Conservation (phyloP, 352 stramenopile species). For the Thraustotheca clavata region DNA sequence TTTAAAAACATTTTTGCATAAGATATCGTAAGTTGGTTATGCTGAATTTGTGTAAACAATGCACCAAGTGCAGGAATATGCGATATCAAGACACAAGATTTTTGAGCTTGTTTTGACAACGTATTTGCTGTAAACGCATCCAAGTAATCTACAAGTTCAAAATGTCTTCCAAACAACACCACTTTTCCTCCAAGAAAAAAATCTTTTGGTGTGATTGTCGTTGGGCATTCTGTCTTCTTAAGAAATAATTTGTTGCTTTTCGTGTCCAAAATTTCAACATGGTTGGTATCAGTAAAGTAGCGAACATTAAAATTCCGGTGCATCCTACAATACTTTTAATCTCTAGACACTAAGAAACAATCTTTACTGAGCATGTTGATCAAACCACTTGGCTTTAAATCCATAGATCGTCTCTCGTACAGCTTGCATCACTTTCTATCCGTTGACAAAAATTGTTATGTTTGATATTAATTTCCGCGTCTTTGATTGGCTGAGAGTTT, state of each 20-base stretch:
- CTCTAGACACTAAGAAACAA: not conserved
- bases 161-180: conserved; percentile 67
- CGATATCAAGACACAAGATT: conserved; percentile 60
- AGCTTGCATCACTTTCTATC: conserved; percentile 54
- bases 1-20: conserved; percentile 75
- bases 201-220: conserved; percentile 51
- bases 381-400: conserved; percentile 76
- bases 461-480: too few relatives aligned
- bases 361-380: conserved; percentile 58
- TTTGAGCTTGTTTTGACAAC: conserved; percentile 59
- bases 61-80: conserved; percentile 36
- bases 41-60: conserved; percentile 46
- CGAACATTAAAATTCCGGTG: conserved; percentile 69
- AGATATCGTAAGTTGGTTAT: conserved; percentile 60
- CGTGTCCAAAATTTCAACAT: conserved; percentile 84
- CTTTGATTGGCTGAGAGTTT: too few relatives aligned
- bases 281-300: conserved; percentile 70
- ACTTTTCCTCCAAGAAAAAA: conserved; percentile 81
- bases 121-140: conserved; percentile 67
- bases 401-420: conserved; percentile 68
- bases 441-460: too few relatives aligned
- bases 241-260: conserved; percentile 87
- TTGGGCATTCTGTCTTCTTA: conserved; percentile 81
- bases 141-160: conserved; percentile 79
- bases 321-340: conserved; percentile 31